Evolutionary conservation across 2,329 filamentous ascomycete species (phyloP).

Genomic region (Aschersonia sp.): DNA sequence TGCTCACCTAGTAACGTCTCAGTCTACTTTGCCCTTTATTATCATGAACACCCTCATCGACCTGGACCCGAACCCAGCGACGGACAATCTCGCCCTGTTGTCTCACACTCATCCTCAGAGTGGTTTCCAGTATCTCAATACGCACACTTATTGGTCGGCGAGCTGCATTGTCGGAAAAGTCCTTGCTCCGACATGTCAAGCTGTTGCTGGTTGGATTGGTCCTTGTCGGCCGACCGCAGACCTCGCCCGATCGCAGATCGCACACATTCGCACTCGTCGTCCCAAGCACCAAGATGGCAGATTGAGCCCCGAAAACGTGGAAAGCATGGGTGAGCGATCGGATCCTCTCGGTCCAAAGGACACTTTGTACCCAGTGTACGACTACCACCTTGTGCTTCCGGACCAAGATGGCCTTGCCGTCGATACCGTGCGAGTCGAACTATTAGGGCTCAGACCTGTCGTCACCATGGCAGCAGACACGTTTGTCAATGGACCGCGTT

Average conservation of each 20-base stretch:
- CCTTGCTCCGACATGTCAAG: conserved; percentile 54
- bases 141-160: conserved; percentile 65
- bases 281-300: conserved; percentile 30
- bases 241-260: conserved; percentile 54
- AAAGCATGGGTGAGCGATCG: conserved; percentile 51
- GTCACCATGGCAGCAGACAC: conserved; percentile 14
- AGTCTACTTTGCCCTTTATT: conserved; percentile 54
- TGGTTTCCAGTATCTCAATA: conserved; percentile 62
- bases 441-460: conserved; percentile 41
- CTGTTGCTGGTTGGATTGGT: conserved; percentile 61
- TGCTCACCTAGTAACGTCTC: background rate
- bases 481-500: conserved; percentile 19
- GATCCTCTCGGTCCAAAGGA: conserved; percentile 53
- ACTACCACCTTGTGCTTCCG: conserved; percentile 49
- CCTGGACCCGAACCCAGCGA: conserved; percentile 54
- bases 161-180: conserved; percentile 63
- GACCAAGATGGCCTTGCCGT: conserved; percentile 41
- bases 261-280: conserved; percentile 47
- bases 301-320: conserved; percentile 44
- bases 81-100: conserved; percentile 50
- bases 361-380: conserved; percentile 47
- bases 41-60: conserved; percentile 70
- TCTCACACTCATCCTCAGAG: conserved; percentile 54
- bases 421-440: conserved; percentile 56
- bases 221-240: conserved; percentile 55